Conservation (phyloP, 2,329 filamentous ascomycete species). For the Paecilomyces dactylethromorphus region DNA sequence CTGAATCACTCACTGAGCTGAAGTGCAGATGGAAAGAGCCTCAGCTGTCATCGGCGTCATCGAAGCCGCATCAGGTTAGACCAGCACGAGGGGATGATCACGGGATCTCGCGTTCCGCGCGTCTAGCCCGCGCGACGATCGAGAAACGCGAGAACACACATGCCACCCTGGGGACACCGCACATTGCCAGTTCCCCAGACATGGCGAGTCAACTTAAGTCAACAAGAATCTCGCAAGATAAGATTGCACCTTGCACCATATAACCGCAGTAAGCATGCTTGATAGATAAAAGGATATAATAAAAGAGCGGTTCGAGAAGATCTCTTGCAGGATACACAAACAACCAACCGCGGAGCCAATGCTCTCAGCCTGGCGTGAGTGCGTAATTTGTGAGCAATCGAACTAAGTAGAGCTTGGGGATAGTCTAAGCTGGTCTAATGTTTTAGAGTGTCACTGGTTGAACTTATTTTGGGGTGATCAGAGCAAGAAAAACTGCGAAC, state of each 20-base stretch:
- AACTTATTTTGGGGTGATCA: not conserved
- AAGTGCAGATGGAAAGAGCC: not conserved
- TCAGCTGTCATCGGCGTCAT: not conserved
- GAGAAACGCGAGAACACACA: not conserved
- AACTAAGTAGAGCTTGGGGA: not conserved
- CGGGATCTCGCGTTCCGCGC: not conserved
- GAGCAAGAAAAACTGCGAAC: not conserved
- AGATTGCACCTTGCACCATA: not conserved
- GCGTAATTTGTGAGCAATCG: not conserved
- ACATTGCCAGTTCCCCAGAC: not conserved
- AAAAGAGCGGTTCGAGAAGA: not conserved
- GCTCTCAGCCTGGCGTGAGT: not conserved
- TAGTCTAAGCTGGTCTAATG: not conserved
- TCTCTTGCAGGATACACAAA: not conserved
- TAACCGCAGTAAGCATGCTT: not conserved
- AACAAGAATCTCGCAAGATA: not conserved
- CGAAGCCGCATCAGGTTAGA: not conserved
- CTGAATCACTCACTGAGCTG: not conserved
- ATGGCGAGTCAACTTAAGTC: not conserved
- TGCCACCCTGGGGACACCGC: not conserved
- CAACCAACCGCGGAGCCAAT: not conserved
- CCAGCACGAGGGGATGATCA: not conserved
- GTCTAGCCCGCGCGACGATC: not conserved
- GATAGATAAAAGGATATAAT: not conserved
- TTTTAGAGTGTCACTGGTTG: not conserved